Percentiles rank a stretch among this genome's conserved stretches.
Conservation (phyloP, 177 flowering plant genomes). For the Vitis hybrid region DNA sequence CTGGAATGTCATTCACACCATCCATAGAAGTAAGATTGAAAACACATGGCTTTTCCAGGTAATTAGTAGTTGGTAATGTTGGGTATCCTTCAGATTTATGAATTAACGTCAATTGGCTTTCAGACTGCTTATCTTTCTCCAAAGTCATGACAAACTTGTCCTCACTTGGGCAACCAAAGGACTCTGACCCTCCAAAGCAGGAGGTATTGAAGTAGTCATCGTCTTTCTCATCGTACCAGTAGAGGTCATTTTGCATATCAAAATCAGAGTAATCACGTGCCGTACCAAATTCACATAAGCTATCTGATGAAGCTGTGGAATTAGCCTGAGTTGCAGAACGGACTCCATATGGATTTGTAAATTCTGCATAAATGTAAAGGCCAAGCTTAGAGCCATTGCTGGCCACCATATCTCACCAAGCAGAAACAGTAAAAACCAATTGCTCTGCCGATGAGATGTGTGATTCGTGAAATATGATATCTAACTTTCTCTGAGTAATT, state of each 20-base stretch:
- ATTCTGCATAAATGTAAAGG: slow-evolving; percentile 40
- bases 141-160: slow-evolving; percentile 73
- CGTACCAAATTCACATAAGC: slow-evolving; percentile 77
- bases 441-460: too few species aligned
- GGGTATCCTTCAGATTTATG: slow-evolving; percentile 31
- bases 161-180: slow-evolving; percentile 54
- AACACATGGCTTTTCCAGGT: slow-evolving; percentile 34
- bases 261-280: slow-evolving; percentile 81
- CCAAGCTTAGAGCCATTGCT: neutral
- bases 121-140: slow-evolving; percentile 29
- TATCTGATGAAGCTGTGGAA: slow-evolving; percentile 73
- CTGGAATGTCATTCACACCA: slow-evolving; percentile 18
- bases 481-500: too few species aligned
- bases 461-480: too few species aligned
- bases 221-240: slow-evolving; percentile 67
- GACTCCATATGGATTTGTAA: slow-evolving; percentile 78
- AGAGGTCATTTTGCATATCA: slow-evolving; percentile 58
- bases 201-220: slow-evolving; percentile 52
- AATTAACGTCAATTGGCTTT: slow-evolving; percentile 14
- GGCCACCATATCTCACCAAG: neutral
- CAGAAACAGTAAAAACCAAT: too few species aligned
- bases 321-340: slow-evolving; percentile 31
- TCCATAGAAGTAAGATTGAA: slow-evolving; percentile 12
- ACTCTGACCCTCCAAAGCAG: slow-evolving; percentile 38
- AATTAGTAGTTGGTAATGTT: slow-evolving; percentile 22